phyloP scores from a whole-genome alignment of 1,284 basidiomycete species.

The Sporisorium graminicola region DNA sequence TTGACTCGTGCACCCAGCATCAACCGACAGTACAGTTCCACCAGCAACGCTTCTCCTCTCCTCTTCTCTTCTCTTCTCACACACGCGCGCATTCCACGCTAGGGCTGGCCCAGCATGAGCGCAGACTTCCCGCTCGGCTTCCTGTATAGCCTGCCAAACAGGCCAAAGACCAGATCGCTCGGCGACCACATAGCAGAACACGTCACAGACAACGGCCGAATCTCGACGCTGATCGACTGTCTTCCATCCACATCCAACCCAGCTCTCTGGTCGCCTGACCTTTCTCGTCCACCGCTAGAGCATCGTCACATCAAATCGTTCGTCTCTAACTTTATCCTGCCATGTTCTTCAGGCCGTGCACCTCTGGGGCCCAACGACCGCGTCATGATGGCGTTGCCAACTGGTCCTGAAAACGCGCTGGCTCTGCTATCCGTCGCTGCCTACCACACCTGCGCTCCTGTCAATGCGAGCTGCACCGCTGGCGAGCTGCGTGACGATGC shows the following conservation, averaged over 20 bases:
- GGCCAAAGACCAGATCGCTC: constrained; percentile 58
- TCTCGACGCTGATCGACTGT: constrained; percentile 63
- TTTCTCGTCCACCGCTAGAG: constrained; percentile 64
- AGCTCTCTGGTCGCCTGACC: constrained; percentile 68
- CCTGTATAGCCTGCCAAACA: constrained; percentile 60
- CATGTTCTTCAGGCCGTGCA: constrained; percentile 34
- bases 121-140: constrained; percentile 63
- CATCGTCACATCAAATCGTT: constrained; percentile 65
- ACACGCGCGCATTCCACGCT: constrained; percentile 15
- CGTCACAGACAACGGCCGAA: constrained; percentile 66
- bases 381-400: constrained; percentile 69
- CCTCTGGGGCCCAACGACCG: constrained; percentile 66
- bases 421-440: constrained; percentile 64
- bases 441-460: constrained; percentile 68
- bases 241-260: constrained; percentile 63
- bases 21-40: not conserved
- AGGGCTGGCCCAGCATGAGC: constrained; percentile 59
- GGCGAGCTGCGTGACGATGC: constrained; percentile 68
- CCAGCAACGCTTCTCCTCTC: not conserved
- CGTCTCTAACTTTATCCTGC: constrained; percentile 62
- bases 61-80: not conserved
- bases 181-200: constrained; percentile 66
- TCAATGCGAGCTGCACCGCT: constrained; percentile 68
- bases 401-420: constrained; percentile 67
- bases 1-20: not conserved